These are phyloP conservation scores for Pleurotus sapidus DNA, from an alignment of 768 basidiomycete species.

Conservation along the genomic window DNA sequence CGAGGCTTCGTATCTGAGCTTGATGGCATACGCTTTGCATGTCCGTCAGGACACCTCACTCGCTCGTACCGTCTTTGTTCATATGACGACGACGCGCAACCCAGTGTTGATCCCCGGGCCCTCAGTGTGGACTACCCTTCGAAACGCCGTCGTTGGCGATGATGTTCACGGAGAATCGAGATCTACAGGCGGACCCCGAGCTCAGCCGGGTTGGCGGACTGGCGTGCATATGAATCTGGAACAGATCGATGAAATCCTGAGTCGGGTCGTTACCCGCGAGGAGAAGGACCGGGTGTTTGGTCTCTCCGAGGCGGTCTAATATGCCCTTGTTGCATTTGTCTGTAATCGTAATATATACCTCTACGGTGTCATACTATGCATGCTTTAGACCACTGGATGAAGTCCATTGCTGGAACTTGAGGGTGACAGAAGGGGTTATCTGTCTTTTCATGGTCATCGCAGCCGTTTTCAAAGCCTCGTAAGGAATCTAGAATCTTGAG, in stretches of 20 bases:
- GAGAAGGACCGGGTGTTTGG: background rate
- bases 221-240: background rate
- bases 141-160: background rate
- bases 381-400: conserved; percentile 20
- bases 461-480: conserved; percentile 68
- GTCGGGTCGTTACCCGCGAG: background rate
- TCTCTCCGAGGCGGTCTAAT: background rate
- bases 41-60: background rate
- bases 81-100: background rate
- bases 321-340: background rate
- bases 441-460: conserved; percentile 71
- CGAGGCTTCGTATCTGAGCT: background rate
- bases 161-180: background rate
- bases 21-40: conserved; percentile 1
- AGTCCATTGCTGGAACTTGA: conserved; percentile 71
- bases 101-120: background rate
- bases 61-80: conserved; percentile 2
- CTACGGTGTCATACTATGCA: background rate
- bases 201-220: background rate
- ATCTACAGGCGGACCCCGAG: background rate
- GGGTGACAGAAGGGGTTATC: conserved; percentile 79
- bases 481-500: conserved; percentile 59
- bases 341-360: too few species aligned
- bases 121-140: background rate
- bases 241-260: background rate